Base-by-base conservation (phyloP, 2,329 filamentous ascomycete genomes). In the Emergomyces pasteurianus region DNA sequence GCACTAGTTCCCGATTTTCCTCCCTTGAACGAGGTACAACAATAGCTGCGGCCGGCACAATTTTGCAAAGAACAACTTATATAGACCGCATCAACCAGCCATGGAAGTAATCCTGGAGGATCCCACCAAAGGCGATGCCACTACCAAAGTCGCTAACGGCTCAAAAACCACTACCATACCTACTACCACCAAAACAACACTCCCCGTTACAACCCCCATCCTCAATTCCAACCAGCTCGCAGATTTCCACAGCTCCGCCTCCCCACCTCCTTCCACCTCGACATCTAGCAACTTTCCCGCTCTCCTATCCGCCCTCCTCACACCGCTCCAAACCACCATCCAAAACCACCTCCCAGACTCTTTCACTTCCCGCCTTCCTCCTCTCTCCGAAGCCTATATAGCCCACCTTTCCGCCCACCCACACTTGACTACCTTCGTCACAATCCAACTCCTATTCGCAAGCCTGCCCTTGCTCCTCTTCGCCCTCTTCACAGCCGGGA, bases 401-500 rank as follows among this genome's bases (percentile, higher is more conserved):
- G 81, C 62, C 81, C 87, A 57, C 79, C 83, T 64, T 77, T 79
- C 60, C 78, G 83, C 49, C 79, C 85, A 66, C 76, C 90, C 90
- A 2, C 76, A 90, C 63, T 76, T 91, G 50, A 85, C 87, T 60
- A 83, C 85, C 62, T 89, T 94, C 71, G 70, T 90, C 61, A 74
- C 82, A 53, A 77, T 81, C 36, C 88, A 92, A 71, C 67, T 86
- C 61, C 71, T 84, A 62, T 79, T 91, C 63, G 85, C 84, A 16
- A 80, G 84, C 61, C 72, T 89, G 16, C 89, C 89, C 0, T 67
- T 92, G 62, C 73, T 85, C 47, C 23, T 57, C 23, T 92, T 94
- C 77, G 64, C 81, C 60, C 76, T 82, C 66, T 90, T 92, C 77
- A 78, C 81, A 60, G 66, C 86, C 47, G 83, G 82, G 46, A 82